Evolutionary conservation across 1,139 yeast genomes (phyloP), one percentile per base, ranked within the genome.

Genomic region (Candida sp.): DNA sequence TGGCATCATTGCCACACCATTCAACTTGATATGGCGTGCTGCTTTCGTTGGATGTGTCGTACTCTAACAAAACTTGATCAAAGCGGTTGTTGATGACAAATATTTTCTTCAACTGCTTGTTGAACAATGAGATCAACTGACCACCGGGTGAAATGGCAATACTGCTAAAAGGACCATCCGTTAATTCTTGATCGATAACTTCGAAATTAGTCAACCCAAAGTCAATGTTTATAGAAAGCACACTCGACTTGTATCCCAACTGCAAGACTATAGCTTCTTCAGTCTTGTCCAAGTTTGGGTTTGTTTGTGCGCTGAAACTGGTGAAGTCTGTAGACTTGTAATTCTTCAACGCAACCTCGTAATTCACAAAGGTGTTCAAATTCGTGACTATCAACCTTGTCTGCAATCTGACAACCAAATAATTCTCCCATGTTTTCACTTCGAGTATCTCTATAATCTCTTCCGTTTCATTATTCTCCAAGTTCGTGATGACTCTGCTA

Each of bases 1-100:
- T 84, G 0, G 96, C 91, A 70, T 91, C 97, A 58, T 87, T 85
- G 0, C 94, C 91, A 67, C 97, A 90, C 98, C 98, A 93, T 53
- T 78, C 79, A 9, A 90, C 70, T 55, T 81, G 81, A 38, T 67
- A 62, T 1, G 77, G 67, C 61, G 77, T 23, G 45, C 69, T 56
- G 41, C 75, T 66, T 54, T 71, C 78, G 53, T 66, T 69, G 25
- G 72, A 63, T 1, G 74, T 66, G 50, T 76, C 77, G 50, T 81
- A 81, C 49, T 83, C 86, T 35, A 84, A 70, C n/a, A 87, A 67
- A 3, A 78, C 74, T 43, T 77, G 77, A 50, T 77, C 74, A 55
- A 86, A 83, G 47, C 76, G 72, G 8, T 75, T 66, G 27, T 84
- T 83, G 31, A 81, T 75, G 11, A 90, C 86, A 55, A 76, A 81